A percentile compares a stretch with the other conserved stretches of the same genome.
Evolutionary conservation across 2,329 filamentous ascomycete genomes (phyloP).

Genomic region (Pseudogymnoascus sp.): DNA sequence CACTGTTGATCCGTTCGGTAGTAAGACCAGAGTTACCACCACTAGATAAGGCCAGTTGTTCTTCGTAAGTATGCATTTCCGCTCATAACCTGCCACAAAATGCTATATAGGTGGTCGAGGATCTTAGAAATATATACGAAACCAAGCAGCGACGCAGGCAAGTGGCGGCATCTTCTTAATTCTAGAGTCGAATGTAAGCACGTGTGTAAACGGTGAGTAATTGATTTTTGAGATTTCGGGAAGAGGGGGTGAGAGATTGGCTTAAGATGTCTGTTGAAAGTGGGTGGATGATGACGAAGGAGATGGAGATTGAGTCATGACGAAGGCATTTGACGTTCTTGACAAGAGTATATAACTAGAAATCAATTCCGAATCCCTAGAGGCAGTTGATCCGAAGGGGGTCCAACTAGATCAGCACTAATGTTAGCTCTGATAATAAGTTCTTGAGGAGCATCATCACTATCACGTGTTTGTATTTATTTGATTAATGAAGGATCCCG

Average conservation of each 20-base stretch:
- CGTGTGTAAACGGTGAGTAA: conserved; percentile 1
- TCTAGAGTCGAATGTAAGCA: conserved; percentile 1
- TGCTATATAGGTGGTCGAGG: not conserved
- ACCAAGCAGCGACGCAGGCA: not conserved
- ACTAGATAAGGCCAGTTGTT: not conserved
- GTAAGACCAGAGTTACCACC: not conserved
- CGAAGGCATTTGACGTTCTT: not conserved
- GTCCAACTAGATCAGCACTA: not conserved
- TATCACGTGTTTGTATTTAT: not conserved
- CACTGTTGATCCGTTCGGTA: not conserved
- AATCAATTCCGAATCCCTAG: not conserved
- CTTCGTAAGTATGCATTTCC: not conserved
- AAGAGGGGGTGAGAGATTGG: not conserved
- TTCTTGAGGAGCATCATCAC: not conserved
- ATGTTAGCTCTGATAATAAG: conserved; percentile 1
- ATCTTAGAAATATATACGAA: conserved; percentile 1
- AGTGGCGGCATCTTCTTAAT: not conserved
- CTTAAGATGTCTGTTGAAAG: not conserved
- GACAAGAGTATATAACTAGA: not conserved
- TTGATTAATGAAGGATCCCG: not conserved
- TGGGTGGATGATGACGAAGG: not conserved
- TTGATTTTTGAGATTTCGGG: not conserved
- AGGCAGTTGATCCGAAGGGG: not conserved
- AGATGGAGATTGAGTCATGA: not conserved
- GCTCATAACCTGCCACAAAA: not conserved